These are phyloP conservation scores for Dendrocalamus latiflorus DNA, from an alignment of 202 grass and related monocot genomes.

Conservation along the genomic window DNA sequence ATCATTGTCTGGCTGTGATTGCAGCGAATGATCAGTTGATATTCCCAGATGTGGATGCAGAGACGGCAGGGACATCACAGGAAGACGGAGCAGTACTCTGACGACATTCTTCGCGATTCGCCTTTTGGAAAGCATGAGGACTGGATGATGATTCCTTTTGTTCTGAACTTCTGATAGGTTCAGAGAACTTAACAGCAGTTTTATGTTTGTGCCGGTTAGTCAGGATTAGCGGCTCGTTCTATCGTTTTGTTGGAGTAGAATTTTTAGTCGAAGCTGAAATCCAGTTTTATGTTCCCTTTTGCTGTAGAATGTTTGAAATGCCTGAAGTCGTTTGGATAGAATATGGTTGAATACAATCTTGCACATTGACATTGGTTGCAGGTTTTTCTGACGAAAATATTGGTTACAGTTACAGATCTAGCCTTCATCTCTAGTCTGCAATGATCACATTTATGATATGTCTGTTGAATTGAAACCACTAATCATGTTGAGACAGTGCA, in stretches of 20 bases:
- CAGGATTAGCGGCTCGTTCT: neutral
- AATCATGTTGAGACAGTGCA: neutral
- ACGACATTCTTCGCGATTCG: neutral
- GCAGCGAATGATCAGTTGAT: neutral
- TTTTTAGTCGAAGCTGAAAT: neutral
- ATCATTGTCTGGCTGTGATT: neutral
- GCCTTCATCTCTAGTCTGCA: neutral
- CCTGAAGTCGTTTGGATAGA: neutral
- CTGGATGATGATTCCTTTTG: neutral
- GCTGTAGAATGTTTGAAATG: neutral
- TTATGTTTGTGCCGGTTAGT: neutral
- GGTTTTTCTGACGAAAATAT: neutral
- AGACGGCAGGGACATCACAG: neutral
- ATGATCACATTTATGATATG: neutral
- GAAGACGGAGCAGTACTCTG: neutral
- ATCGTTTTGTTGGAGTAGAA: neutral
- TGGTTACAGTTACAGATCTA: neutral
- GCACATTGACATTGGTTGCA: neutral
- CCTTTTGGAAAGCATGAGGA: neutral
- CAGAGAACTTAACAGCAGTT: neutral
- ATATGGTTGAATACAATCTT: neutral
- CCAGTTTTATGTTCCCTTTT: neutral
- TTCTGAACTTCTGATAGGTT: neutral
- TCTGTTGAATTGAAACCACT: too few relatives aligned
- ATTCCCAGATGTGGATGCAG: slow-evolving; percentile 11